Conservation (phyloP, 257 asterid genomes). For the Solanum sejunctum region DNA sequence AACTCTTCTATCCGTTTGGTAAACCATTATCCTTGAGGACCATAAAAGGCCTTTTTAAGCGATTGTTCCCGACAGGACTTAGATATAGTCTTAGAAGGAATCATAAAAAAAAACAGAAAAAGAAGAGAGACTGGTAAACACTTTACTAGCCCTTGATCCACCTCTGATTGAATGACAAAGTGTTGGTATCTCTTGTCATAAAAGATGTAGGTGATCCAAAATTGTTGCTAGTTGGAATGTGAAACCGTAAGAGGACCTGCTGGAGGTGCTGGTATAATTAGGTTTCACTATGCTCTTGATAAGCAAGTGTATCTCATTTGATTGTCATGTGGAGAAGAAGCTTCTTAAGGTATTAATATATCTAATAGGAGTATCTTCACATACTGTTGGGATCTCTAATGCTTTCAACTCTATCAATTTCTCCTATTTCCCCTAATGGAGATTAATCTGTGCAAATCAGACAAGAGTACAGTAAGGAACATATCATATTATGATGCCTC, state of each 20-base stretch:
- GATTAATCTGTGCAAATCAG: no score
- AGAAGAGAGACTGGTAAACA: background rate
- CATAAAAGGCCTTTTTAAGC: background rate
- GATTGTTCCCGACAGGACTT: background rate
- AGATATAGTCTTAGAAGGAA: background rate
- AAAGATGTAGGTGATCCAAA: background rate
- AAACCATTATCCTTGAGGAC: background rate
- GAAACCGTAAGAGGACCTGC: background rate
- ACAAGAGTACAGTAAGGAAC: no score
- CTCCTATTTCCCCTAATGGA: no score
- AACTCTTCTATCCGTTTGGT: background rate
- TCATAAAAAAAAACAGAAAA: background rate
- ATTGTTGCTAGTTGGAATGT: background rate
- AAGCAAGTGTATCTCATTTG: background rate
- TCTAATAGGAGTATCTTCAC: background rate
- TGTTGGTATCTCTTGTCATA: background rate
- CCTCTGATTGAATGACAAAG: background rate
- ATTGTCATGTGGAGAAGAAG: background rate
- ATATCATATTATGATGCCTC: background rate
- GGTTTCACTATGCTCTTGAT: background rate
- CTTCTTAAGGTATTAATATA: background rate
- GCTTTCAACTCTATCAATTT: no score
- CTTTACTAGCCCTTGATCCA: background rate
- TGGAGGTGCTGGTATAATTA: background rate
- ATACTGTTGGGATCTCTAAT: background rate